These are phyloP conservation scores for Syzygium syzygioides DNA, from an alignment of 441 rosid genomes.

Conservation along the genomic window DNA sequence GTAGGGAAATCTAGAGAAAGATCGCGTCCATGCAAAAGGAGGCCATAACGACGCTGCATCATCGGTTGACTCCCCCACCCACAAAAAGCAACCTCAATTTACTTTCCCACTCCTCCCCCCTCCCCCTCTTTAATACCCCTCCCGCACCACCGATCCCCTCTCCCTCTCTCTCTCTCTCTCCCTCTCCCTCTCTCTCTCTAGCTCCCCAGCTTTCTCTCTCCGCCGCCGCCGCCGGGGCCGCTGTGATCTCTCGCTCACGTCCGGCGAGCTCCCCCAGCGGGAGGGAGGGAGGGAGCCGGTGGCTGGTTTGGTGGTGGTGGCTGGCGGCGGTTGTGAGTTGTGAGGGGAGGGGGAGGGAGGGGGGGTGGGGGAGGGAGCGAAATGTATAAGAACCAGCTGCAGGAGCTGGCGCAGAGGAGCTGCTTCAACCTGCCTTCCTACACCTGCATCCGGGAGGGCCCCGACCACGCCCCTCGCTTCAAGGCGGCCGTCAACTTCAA, in stretches of 20 bases:
- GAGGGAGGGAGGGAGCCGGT: too few species aligned
- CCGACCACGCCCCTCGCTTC: conserved; percentile 98
- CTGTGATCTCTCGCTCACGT: neutral
- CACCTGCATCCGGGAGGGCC: conserved; percentile 89
- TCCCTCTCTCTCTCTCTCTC: neutral
- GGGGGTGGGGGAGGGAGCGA: conserved; percentile 1
- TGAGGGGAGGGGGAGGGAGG: neutral
- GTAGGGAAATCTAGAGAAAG: neutral
- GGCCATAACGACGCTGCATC: conserved; percentile 39
- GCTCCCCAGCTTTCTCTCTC: neutral
- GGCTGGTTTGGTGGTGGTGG: too few species aligned
- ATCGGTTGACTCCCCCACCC: conserved; percentile 49
- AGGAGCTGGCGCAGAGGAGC: conserved; percentile 99
- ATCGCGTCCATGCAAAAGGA: neutral
- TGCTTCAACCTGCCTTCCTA: conserved; percentile 94
- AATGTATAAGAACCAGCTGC: conserved; percentile 97
- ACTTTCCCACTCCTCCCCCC: neutral
- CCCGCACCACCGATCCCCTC: neutral
- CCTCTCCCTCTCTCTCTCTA: neutral
- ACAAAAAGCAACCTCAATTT: neutral
- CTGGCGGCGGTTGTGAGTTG: neutral
- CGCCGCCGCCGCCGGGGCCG: neutral
- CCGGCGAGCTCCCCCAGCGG: neutral
- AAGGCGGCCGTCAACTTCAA: conserved; percentile 92
- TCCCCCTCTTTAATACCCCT: neutral